Evolutionary conservation across 192 early-diverging fungal genomes (phyloP).

Genomic region (Dissophora globulifera): DNA sequence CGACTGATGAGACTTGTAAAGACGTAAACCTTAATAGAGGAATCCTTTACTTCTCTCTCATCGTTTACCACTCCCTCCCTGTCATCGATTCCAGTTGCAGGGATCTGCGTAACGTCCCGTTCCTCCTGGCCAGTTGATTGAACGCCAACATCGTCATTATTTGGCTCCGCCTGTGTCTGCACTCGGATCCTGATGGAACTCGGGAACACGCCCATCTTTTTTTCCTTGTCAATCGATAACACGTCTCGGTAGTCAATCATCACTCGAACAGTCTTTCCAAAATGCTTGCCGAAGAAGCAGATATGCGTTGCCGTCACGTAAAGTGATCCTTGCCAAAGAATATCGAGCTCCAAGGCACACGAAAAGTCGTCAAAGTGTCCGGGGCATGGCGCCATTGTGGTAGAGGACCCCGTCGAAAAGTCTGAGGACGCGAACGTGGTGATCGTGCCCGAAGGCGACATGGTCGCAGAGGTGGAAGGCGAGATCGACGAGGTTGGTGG

Average conservation of each 20-base stretch:
- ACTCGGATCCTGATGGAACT: conserved; percentile 59
- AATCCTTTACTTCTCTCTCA: neutral
- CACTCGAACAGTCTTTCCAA: conserved; percentile 58
- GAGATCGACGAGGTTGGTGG: conserved; percentile 1
- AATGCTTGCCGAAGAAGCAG: conserved; percentile 66
- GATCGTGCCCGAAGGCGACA: conserved; percentile 13
- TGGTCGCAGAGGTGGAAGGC: neutral
- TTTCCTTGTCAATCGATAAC: conserved; percentile 59
- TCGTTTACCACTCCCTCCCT: neutral
- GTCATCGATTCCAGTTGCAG: conserved; percentile 1
- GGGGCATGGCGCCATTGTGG: conserved; percentile 1
- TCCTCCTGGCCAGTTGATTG: too few relatives aligned
- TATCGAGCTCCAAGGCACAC: conserved; percentile 67
- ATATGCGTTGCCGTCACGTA: conserved; percentile 60
- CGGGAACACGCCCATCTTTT: conserved; percentile 64
- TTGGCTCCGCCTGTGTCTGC: too few relatives aligned
- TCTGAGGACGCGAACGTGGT: conserved; percentile 4
- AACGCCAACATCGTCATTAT: too few relatives aligned
- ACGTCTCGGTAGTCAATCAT: conserved; percentile 59
- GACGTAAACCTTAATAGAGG: conserved; percentile 54
- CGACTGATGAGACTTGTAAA: conserved; percentile 61
- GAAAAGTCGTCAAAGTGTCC: conserved; percentile 32
- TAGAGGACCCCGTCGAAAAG: neutral
- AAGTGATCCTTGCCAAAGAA: conserved; percentile 66
- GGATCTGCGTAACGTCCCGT: neutral